These are phyloP conservation scores for Penicilliopsis zonata DNA, from an alignment of 495 filamentous ascomycete species.

Conservation along the genomic window DNA sequence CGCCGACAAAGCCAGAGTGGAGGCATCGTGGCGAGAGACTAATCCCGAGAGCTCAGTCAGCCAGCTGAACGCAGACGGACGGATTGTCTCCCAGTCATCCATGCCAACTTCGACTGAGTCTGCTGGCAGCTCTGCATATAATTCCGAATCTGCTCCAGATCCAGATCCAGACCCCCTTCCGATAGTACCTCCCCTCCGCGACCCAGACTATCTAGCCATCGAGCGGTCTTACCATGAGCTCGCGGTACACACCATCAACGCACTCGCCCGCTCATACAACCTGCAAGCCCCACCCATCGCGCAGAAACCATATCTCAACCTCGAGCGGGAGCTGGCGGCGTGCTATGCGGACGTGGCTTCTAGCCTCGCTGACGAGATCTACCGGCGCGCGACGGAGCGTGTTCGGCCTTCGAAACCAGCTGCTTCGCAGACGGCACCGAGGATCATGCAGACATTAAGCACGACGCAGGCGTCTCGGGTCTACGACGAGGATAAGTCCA, in stretches of 20 bases:
- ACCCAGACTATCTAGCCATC: constrained; percentile 42
- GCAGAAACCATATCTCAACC: constrained; percentile 83
- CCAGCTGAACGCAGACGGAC: constrained; percentile 11
- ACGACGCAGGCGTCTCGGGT: constrained; percentile 42
- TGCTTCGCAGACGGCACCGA: constrained; percentile 22
- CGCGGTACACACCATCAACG: constrained; percentile 68
- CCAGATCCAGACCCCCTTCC: constrained; percentile 17
- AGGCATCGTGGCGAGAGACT: constrained; percentile 26
- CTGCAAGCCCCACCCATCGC: constrained; percentile 84
- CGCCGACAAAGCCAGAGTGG: constrained; percentile 28
- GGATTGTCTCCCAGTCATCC: constrained; percentile 7
- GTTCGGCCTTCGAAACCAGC: constrained; percentile 21
- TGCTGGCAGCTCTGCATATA: constrained; percentile 1
- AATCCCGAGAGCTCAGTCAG: constrained; percentile 9
- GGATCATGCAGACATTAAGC: constrained; percentile 40
- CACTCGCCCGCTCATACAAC: constrained; percentile 78
- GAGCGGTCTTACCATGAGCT: constrained; percentile 71
- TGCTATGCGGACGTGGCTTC: constrained; percentile 86
- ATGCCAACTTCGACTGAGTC: background rate
- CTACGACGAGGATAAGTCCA: constrained; percentile 56
- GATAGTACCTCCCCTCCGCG: constrained; percentile 28
- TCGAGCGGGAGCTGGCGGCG: constrained; percentile 67
- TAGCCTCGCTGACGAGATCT: constrained; percentile 55
- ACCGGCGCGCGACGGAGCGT: constrained; percentile 48
- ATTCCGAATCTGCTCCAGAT: constrained; percentile 3